These are phyloP conservation scores for Phytopythium boreale DNA, from an alignment of 352 stramenopile genomes.

Conservation along the genomic window DNA sequence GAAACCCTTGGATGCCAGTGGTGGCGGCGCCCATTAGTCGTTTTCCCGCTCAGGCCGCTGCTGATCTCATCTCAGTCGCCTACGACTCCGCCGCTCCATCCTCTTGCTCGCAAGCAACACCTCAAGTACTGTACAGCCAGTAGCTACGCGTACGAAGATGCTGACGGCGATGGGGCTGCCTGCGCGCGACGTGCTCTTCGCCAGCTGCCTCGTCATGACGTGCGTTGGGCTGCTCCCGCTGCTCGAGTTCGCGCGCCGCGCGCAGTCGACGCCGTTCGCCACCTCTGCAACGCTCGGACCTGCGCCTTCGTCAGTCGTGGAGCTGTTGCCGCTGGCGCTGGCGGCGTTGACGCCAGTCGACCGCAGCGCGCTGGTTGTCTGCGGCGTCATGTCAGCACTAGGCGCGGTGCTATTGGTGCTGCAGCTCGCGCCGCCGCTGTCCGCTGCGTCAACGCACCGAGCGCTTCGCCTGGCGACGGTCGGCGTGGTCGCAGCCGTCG, in stretches of 20 bases:
- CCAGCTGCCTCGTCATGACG: constrained; percentile 18
- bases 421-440: constrained; percentile 19
- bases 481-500: constrained; percentile 9
- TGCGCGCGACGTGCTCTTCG: constrained; percentile 10
- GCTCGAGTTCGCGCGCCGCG: constrained; percentile 19
- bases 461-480: constrained; percentile 11
- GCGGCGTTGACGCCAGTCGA: constrained; percentile 26
- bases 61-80: no score
- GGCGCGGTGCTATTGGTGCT: constrained; percentile 22
- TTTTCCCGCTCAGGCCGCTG: no score
- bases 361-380: constrained; percentile 21
- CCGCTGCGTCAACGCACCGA: constrained; percentile 2
- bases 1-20: no score
- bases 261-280: not conserved
- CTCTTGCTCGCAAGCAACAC: no score
- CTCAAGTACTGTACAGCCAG: no score
- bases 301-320: constrained; percentile 3
- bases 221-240: constrained; percentile 28
- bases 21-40: no score
- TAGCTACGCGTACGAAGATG: not conserved
- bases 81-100: no score
- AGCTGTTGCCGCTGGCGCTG: constrained; percentile 19
- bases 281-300: not conserved
- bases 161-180: not conserved
- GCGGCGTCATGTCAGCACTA: constrained; percentile 11